A percentile compares a stretch with the other conserved stretches of the same genome.
These are phyloP conservation scores for Trametes sanguinea DNA, from an alignment of 768 basidiomycete species.

Conservation along the genomic window DNA sequence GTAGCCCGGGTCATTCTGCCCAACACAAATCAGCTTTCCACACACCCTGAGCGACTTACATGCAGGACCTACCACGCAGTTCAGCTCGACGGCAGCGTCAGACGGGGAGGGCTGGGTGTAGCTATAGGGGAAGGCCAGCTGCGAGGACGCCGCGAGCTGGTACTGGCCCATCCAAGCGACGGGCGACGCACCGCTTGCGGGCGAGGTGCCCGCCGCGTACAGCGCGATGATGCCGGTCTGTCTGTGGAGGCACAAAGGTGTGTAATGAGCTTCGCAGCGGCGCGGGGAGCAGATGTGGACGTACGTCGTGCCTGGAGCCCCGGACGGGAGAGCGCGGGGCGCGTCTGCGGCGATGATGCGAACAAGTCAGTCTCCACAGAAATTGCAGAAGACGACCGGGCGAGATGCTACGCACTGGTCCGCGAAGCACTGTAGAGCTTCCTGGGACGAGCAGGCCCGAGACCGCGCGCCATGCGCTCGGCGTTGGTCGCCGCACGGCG, in stretches of 20 bases:
- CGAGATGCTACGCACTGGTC: too few relatives aligned
- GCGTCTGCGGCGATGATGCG: not conserved
- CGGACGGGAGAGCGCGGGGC: not conserved
- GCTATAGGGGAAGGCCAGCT: not conserved
- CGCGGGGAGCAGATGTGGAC: not conserved
- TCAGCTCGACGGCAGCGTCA: not conserved
- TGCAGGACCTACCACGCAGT: not conserved
- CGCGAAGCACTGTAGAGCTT: too few relatives aligned
- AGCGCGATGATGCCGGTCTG: not conserved
- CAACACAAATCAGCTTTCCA: not conserved
- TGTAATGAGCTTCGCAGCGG: too few relatives aligned
- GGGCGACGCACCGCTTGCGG: not conserved
- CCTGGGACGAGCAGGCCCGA: too few relatives aligned
- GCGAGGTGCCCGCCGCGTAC: not conserved
- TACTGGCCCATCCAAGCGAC: not conserved
- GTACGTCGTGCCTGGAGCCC: not conserved
- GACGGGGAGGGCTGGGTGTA: not conserved
- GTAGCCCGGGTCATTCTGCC: not conserved
- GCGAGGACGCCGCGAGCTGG: not conserved
- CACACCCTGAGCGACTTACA: not conserved
- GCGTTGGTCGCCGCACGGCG: slow-evolving; percentile 7
- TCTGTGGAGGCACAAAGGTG: not conserved
- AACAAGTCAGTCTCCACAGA: too few relatives aligned
- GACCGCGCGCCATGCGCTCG: slow-evolving; percentile 1
- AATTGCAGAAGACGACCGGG: too few relatives aligned